phyloP scores from a whole-genome alignment of 176 grass and related monocot species.

The Elaeis guineensis region DNA sequence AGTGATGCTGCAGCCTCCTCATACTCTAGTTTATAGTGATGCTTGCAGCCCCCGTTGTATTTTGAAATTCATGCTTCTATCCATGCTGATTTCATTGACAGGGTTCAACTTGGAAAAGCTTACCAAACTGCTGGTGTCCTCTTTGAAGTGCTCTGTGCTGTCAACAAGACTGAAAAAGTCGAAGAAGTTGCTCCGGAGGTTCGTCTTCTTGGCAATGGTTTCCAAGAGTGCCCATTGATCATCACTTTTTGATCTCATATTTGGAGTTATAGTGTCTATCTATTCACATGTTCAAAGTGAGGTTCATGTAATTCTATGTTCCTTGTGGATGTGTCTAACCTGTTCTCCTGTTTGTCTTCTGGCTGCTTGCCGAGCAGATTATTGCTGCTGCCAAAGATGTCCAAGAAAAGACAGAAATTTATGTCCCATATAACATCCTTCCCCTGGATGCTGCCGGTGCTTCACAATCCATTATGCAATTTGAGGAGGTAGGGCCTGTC shows the following conservation, averaged over 20 bases:
- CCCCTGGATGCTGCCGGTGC: constrained; percentile 76
- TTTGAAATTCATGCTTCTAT: no score
- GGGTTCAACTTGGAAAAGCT: constrained; percentile 82
- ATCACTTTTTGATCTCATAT: no score
- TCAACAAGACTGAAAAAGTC: constrained; percentile 92
- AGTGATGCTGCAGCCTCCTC: neutral
- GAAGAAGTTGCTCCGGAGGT: constrained; percentile 88
- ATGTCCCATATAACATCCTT: constrained; percentile 67
- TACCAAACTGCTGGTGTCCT: constrained; percentile 90
- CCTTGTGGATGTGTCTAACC: neutral
- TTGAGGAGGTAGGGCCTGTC: constrained; percentile 63
- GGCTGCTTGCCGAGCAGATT: constrained; percentile 30
- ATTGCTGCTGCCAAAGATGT: constrained; percentile 63
- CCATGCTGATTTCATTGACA: constrained; percentile 2
- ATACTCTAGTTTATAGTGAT: neutral
- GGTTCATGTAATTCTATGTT: neutral
- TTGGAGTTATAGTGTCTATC: neutral
- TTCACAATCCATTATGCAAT: constrained; percentile 87
- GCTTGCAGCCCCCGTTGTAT: neutral
- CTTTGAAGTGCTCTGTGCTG: constrained; percentile 83
- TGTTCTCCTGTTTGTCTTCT: neutral
- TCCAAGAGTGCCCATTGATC: no score
- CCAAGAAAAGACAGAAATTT: constrained; percentile 91
- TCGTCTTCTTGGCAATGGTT: constrained; percentile 16
- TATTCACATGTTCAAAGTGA: constrained; percentile 9